Conservation (phyloP, 2,329 filamentous ascomycete species). For the Chaetomium olivaceum region DNA sequence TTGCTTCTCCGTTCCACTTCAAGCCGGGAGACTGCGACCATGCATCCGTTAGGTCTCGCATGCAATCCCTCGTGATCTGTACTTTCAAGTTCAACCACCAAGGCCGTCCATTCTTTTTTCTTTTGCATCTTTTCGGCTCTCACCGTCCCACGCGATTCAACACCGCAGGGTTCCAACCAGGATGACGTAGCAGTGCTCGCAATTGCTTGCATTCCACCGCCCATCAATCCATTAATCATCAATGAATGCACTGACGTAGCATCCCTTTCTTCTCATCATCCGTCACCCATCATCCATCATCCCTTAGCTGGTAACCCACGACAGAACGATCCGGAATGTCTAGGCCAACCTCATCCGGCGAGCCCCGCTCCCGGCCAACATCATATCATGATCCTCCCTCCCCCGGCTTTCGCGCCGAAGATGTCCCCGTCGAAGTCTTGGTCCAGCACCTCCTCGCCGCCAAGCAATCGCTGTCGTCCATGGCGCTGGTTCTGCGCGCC, state of each 20-base stretch:
- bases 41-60: no score
- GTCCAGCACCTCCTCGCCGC: constrained; percentile 82
- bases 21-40: no score
- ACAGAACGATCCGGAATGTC: constrained; percentile 22
- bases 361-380: constrained; percentile 22
- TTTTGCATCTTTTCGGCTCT: no score
- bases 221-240: no score
- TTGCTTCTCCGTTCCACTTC: no score
- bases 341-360: constrained; percentile 24
- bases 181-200: not conserved
- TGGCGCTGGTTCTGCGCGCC: constrained; percentile 78
- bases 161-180: not conserved
- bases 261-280: not conserved
- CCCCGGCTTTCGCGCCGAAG: constrained; percentile 41
- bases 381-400: constrained; percentile 23
- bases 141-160: no score
- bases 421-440: constrained; percentile 68
- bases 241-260: no score
- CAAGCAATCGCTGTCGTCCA: constrained; percentile 83
- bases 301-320: not conserved
- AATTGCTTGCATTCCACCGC: not conserved
- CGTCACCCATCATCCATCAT: not conserved
- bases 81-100: no score
- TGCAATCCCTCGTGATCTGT: no score
- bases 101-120: no score